Conservation (phyloP, 1,139 yeast genomes). For the Candida labiduridarum region DNA sequence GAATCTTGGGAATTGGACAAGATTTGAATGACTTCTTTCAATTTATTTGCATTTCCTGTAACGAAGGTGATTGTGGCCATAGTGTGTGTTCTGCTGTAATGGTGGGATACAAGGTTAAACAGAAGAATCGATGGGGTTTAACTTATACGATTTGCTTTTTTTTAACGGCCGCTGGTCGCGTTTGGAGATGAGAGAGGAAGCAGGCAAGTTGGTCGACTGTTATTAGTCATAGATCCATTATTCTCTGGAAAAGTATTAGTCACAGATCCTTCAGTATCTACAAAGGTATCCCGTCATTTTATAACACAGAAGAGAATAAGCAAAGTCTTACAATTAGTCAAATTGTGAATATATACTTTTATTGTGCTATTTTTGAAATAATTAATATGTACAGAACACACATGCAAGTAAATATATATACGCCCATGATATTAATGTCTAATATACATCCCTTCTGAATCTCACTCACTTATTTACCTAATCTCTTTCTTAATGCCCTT, state of each 20-base stretch:
- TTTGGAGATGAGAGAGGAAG: too few relatives aligned
- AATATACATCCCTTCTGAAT: background rate
- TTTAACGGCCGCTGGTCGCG: too few relatives aligned
- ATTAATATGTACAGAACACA: background rate
- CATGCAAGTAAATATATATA: background rate
- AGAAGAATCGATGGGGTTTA: background rate
- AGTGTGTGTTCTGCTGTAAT: background rate
- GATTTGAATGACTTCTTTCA: constrained; percentile 80
- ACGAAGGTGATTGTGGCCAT: constrained; percentile 59
- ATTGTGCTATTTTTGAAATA: background rate
- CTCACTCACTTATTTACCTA: constrained; percentile 38
- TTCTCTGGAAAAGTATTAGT: too few relatives aligned
- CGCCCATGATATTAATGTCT: background rate
- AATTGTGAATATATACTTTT: background rate
- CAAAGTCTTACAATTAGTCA: too few relatives aligned
- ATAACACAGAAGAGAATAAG: too few relatives aligned
- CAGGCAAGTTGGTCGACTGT: too few relatives aligned
- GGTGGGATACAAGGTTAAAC: background rate
- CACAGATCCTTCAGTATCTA: too few relatives aligned
- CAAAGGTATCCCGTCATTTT: too few relatives aligned
- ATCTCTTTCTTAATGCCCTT: constrained; percentile 58
- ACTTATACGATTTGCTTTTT: too few relatives aligned
- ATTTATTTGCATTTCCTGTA: constrained; percentile 87
- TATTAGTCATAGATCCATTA: too few relatives aligned
- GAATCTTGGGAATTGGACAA: constrained; percentile 30